These are phyloP conservation scores for Trichoderma sp. DNA, from an alignment of 2,329 filamentous ascomycete species.

Conservation along the genomic window DNA sequence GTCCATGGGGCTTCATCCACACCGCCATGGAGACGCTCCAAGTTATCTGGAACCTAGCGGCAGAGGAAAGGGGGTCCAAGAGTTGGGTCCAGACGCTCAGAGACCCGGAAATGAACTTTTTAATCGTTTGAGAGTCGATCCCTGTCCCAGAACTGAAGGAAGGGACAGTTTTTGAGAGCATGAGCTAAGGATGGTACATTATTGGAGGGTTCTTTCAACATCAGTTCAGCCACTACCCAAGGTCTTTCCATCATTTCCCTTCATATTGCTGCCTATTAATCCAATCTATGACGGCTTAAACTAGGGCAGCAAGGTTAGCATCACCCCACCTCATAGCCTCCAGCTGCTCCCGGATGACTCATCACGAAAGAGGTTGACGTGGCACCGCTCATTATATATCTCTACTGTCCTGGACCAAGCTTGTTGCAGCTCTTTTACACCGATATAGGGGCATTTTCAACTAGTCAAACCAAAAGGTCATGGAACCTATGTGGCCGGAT, in stretches of 20 bases:
- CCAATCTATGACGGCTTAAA: background rate
- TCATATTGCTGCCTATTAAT: background rate
- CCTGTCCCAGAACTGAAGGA: background rate
- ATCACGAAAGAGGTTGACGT: background rate
- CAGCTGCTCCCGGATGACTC: slow-evolving; percentile 13
- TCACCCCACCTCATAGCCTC: background rate
- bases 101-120: slow-evolving; percentile 44
- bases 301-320: background rate
- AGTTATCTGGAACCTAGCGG: slow-evolving; percentile 46
- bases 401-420: background rate
- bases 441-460: no score
- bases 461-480: background rate
- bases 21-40: slow-evolving; percentile 50
- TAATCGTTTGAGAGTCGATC: slow-evolving; percentile 41
- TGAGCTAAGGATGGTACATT: background rate
- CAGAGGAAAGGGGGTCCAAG: slow-evolving; percentile 32
- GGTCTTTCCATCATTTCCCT: no score
- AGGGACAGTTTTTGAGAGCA: background rate
- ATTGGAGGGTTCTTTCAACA: background rate
- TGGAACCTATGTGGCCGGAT: background rate
- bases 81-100: slow-evolving; percentile 51
- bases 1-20: slow-evolving; percentile 53
- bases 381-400: background rate
- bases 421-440: background rate
- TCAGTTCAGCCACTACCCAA: background rate